These are phyloP conservation scores for Tetrastigma voinierianum DNA, from an alignment of 164 flowering plant genomes.

Conservation along the genomic window DNA sequence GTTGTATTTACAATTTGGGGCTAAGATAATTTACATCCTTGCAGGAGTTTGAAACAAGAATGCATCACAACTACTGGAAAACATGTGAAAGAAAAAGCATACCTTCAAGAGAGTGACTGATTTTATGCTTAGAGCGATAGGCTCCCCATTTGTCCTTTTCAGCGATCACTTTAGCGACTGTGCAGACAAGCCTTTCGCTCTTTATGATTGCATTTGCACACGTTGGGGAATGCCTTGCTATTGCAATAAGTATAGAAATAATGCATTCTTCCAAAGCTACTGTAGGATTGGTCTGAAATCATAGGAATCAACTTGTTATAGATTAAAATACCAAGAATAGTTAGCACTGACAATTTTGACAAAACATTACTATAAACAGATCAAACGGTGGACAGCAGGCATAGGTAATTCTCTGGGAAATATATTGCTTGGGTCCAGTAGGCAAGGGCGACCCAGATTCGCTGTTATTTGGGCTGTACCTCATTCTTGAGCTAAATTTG, in stretches of 20 bases:
- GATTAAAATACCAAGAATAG: background rate
- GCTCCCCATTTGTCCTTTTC: slow-evolving; percentile 34
- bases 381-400: too few relatives aligned
- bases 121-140: slow-evolving; percentile 57
- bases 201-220: slow-evolving; percentile 71
- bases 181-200: slow-evolving; percentile 68
- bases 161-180: slow-evolving; percentile 50
- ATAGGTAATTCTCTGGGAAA: too few relatives aligned
- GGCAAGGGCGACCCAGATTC: too few relatives aligned
- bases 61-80: background rate
- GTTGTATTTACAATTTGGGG: background rate
- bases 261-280: slow-evolving; percentile 68
- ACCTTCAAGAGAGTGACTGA: slow-evolving; percentile 73
- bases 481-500: too few relatives aligned
- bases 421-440: too few relatives aligned
- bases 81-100: slow-evolving; percentile 8
- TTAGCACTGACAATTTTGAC: background rate
- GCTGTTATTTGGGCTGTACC: too few relatives aligned
- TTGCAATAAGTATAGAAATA: slow-evolving; percentile 62
- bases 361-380: background rate
- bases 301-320: slow-evolving; percentile 11
- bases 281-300: slow-evolving; percentile 59
- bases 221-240: slow-evolving; percentile 87
- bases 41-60: background rate
- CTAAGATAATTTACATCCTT: background rate